A percentile compares a stretch with the other conserved stretches of the same genome.
Conservation (phyloP, 2,329 filamentous ascomycete species). For the Colletotrichum sansevieriae region DNA sequence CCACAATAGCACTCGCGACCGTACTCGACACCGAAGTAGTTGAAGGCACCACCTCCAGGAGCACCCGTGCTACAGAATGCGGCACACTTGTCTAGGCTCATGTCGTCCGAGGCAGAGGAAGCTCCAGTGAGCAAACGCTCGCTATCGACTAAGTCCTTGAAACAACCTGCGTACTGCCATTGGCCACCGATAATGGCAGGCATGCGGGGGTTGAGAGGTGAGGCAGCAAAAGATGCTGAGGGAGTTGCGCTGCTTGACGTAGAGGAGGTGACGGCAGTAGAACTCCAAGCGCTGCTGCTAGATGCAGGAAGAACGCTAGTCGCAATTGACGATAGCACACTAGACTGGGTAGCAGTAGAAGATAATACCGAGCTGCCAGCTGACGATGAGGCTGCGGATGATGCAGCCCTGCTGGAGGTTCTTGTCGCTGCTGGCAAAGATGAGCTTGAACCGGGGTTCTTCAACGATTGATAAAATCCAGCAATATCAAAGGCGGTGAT, state of each 20-base stretch:
- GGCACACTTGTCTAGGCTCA: constrained; percentile 46
- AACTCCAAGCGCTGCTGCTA: constrained; percentile 31
- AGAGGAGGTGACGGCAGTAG: constrained; percentile 24
- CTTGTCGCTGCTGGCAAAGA: constrained; percentile 23
- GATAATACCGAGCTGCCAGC: background rate
- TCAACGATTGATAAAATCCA: constrained; percentile 41
- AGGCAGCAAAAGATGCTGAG: constrained; percentile 29
- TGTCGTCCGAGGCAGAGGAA: constrained; percentile 41
- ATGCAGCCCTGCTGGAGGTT: constrained; percentile 19
- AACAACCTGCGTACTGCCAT: constrained; percentile 46
- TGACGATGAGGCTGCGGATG: constrained; percentile 8
- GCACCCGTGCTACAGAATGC: constrained; percentile 43
- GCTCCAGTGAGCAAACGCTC: constrained; percentile 36
- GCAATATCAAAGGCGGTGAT: constrained; percentile 46
- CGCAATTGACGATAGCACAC: background rate
- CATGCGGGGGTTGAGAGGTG: constrained; percentile 39
- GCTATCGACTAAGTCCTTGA: constrained; percentile 44
- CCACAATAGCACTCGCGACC: constrained; percentile 45
- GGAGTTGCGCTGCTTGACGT: constrained; percentile 27
- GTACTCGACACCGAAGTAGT: constrained; percentile 46
- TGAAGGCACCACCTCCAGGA: constrained; percentile 43
- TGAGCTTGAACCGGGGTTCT: constrained; percentile 30
- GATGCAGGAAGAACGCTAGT: background rate
- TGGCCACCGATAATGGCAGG: constrained; percentile 32
- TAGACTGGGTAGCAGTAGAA: constrained; percentile 6